Evolutionary conservation across 2,329 filamentous ascomycete species (phyloP), one percentile per base, ranked within the genome.

Genomic region (Colletotrichum melonis): DNA sequence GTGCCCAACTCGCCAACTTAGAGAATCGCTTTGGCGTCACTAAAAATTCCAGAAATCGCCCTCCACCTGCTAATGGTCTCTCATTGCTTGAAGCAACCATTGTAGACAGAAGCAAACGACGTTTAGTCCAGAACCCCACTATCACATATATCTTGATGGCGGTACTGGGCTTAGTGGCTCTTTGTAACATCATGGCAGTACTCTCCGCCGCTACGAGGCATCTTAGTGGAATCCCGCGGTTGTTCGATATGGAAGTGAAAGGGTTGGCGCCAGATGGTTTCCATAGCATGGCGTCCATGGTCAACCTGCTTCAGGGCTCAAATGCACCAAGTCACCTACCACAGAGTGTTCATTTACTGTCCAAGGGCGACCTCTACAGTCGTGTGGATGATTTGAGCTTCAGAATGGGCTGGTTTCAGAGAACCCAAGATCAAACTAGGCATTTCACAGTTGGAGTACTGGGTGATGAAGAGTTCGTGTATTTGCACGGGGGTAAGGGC

Each of bases 201-300:
- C 3, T 62, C 1, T 67, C 68, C 5, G 22, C 63, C 1, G 46
- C 30, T 12, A 16, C 38, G 38, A 19, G 38, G 9, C 6, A 42
- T 4, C 46, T 55, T 3, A 12, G 58, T 4, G 7, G 16, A n/a
- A 49, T n/a, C 1, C 38, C 38, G 38, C 9, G 46, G 14, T 38
- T 30, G 24, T 30, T 67, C 5, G 57, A 32, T 26, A 57, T 62
- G 68, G 63, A 71, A 32, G 68, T 62, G 4, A 56, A 56, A 19
- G 68, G 63, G 4, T 32, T 71, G n/a, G 68, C 68, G 19, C 68
- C 68, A 8, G 63, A 60, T 4, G 55, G 42, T 1, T 71, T 46
- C 3, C 42, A 55, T 5, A 67, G 68, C 32, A 54, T 67, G 16
- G 42, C 16, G 2, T n/a, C 35, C 16, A 62, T 56, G 46, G 28